Evolutionary conservation across 192 early-diverging fungal genomes (phyloP).

Genomic region (Anaeromyces robustus): DNA sequence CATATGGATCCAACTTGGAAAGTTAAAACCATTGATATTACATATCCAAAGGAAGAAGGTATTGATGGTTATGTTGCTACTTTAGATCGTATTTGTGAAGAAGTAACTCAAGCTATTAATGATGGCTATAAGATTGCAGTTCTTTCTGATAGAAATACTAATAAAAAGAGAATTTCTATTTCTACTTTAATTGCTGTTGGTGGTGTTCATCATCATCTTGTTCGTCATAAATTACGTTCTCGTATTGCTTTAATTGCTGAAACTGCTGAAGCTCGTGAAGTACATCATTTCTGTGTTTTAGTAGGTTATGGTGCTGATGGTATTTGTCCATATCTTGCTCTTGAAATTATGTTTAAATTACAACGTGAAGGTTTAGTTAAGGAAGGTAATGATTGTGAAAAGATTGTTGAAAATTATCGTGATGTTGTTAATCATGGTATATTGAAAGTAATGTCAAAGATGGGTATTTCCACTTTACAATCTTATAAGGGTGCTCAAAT

Average conservation of each 20-base stretch:
- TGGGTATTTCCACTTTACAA: slow-evolving; percentile 96
- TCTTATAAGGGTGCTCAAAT: slow-evolving; percentile 98
- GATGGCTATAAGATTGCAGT: slow-evolving; percentile 68
- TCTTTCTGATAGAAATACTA: slow-evolving; percentile 57
- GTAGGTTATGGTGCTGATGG: slow-evolving; percentile 45
- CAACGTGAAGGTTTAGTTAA: slow-evolving; percentile 62
- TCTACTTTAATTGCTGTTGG: slow-evolving; percentile 77
- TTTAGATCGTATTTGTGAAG: slow-evolving; percentile 74
- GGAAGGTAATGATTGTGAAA: slow-evolving; percentile 36
- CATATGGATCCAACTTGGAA: slow-evolving; percentile 54
- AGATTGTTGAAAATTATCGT: slow-evolving; percentile 69
- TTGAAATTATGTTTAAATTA: slow-evolving; percentile 78
- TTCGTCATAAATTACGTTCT: slow-evolving; percentile 72
- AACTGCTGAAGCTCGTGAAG: slow-evolving; percentile 86
- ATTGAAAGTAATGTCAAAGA: slow-evolving; percentile 98
- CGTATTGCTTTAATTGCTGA: slow-evolving; percentile 78
- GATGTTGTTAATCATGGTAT: slow-evolving; percentile 86
- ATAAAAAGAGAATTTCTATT: slow-evolving; percentile 53
- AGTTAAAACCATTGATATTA: slow-evolving; percentile 72
- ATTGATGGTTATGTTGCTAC: slow-evolving; percentile 55
- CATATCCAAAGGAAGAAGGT: slow-evolving; percentile 61
- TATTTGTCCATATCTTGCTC: slow-evolving; percentile 79
- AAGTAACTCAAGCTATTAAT: slow-evolving; percentile 67
- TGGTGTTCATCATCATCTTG: slow-evolving; percentile 85
- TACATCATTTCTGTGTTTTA: slow-evolving; percentile 89